Percentiles rank a stretch among this genome's conserved stretches.
Conservation (phyloP, 1,284 basidiomycete genomes). For the Melanopsichium pennsylvanicum region DNA sequence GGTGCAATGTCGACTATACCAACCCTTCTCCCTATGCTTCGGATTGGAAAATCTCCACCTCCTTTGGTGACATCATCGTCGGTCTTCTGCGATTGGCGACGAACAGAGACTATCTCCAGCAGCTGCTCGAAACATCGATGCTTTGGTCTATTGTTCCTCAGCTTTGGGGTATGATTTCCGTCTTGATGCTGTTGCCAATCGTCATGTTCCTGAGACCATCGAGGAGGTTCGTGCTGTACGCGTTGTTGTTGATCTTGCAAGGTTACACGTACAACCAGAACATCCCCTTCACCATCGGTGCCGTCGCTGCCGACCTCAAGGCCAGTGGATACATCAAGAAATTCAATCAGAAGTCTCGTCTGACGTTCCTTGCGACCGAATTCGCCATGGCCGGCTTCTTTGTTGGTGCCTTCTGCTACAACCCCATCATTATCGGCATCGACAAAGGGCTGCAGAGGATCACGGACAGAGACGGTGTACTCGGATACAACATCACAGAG, state of each 20-base stretch:
- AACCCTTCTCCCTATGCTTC: constrained; percentile 27
- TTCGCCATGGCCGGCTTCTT: constrained; percentile 62
- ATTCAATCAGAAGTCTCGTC: constrained; percentile 66
- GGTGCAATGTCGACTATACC: constrained; percentile 64
- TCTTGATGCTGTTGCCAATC: constrained; percentile 66
- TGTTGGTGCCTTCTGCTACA: constrained; percentile 64
- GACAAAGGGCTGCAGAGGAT: constrained; percentile 60
- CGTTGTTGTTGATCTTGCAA: constrained; percentile 48
- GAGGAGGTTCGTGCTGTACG: constrained; percentile 65
- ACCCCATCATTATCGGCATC: constrained; percentile 60
- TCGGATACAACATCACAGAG: constrained; percentile 56
- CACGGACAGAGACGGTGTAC: constrained; percentile 65
- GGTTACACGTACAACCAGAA: constrained; percentile 26
- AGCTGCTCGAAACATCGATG: constrained; percentile 66
- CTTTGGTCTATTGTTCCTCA: constrained; percentile 68
- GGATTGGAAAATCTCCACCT: constrained; percentile 37
- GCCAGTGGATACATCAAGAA: constrained; percentile 66
- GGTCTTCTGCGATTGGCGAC: constrained; percentile 66
- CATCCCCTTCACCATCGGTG: constrained; percentile 64
- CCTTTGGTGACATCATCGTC: constrained; percentile 65
- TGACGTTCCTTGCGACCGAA: constrained; percentile 63
- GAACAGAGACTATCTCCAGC: constrained; percentile 66
- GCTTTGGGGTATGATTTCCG: constrained; percentile 67
- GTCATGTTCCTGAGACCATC: constrained; percentile 64
- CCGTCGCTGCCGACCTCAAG: constrained; percentile 66